Conservation (phyloP, 1,284 basidiomycete genomes). For the Microstroma glucosiphilum region DNA sequence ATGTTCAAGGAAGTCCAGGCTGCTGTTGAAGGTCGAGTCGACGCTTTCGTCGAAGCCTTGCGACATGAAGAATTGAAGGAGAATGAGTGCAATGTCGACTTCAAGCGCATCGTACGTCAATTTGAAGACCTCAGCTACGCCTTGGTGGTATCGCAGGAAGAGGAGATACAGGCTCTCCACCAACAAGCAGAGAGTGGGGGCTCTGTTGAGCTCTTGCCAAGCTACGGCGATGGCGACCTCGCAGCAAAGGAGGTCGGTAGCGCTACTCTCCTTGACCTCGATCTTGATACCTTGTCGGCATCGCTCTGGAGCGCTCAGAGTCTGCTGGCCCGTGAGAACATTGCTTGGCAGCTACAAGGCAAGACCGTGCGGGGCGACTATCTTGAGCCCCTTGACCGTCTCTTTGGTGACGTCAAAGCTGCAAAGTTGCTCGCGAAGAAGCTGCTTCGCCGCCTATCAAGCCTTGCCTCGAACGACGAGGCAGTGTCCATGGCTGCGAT, state of each 20-base stretch:
- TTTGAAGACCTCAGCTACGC: conserved; percentile 38
- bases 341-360: conserved; percentile 32
- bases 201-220: conserved; percentile 59
- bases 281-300: conserved; percentile 47
- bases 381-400: conserved; percentile 33
- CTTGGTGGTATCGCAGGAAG: conserved; percentile 17
- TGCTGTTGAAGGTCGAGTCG: conserved; percentile 81
- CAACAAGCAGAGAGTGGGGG: conserved; percentile 52
- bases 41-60: conserved; percentile 78
- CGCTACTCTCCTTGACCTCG: conserved; percentile 41
- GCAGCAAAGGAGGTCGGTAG: conserved; percentile 44
- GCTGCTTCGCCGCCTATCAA: conserved; percentile 35
- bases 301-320: conserved; percentile 40
- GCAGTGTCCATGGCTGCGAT: conserved; percentile 38
- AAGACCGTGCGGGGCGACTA: conserved; percentile 27
- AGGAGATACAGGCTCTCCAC: conserved; percentile 1
- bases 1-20: conserved; percentile 71
- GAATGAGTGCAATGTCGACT: conserved; percentile 80
- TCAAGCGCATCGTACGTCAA: conserved; percentile 58
- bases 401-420: conserved; percentile 33
- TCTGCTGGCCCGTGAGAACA: conserved; percentile 22
- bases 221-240: conserved; percentile 60
- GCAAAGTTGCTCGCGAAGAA: conserved; percentile 44
- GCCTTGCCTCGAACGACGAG: conserved; percentile 38
- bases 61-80: conserved; percentile 83